A percentile compares a stretch with the other conserved stretches of the same genome.
phyloP scores from a whole-genome alignment of 352 stramenopile species.

The Pythium rishiriense region DNA sequence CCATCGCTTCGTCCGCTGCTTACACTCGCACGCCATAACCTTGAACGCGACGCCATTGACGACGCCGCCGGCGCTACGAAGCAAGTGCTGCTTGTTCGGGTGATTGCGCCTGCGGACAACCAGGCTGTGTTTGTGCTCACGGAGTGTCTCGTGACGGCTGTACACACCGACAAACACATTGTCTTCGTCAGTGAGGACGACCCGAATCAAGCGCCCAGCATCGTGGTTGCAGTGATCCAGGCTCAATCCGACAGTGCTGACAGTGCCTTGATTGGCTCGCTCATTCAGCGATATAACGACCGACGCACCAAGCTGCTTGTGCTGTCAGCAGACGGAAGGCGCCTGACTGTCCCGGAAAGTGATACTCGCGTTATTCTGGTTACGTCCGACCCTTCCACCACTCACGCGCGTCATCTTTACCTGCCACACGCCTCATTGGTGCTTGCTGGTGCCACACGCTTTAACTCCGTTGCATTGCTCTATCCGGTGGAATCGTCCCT shows the following conservation, averaged over 20 bases:
- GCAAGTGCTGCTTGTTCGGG: neutral
- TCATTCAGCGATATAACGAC: neutral
- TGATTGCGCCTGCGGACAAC: neutral
- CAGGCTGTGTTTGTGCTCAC: slow-evolving; percentile 1
- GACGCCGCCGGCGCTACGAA: neutral
- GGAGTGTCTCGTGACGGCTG: slow-evolving; percentile 35
- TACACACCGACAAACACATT: slow-evolving; percentile 23
- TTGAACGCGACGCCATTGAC: slow-evolving; percentile 7
- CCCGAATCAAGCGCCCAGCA: slow-evolving; percentile 10
- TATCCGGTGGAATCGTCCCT: neutral
- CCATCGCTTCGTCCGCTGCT: slow-evolving; percentile 10
- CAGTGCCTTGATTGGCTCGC: neutral
- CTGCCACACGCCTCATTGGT: slow-evolving; percentile 33
- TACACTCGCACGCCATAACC: slow-evolving; percentile 12
- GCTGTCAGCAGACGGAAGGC: neutral
- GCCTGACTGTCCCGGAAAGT: neutral
- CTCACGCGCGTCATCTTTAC: slow-evolving; percentile 6
- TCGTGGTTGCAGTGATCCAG: slow-evolving; percentile 36
- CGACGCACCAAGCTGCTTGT: neutral
- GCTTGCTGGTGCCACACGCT: slow-evolving; percentile 37
- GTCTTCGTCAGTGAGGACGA: slow-evolving; percentile 28
- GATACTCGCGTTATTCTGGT: neutral
- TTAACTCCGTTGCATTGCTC: slow-evolving; percentile 23
- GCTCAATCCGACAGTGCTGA: neutral
- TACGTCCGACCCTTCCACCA: neutral